A percentile compares a stretch with the other conserved stretches of the same genome.
Conservation (phyloP, 768 basidiomycete genomes). For the Pleurotus eryngii region DNA sequence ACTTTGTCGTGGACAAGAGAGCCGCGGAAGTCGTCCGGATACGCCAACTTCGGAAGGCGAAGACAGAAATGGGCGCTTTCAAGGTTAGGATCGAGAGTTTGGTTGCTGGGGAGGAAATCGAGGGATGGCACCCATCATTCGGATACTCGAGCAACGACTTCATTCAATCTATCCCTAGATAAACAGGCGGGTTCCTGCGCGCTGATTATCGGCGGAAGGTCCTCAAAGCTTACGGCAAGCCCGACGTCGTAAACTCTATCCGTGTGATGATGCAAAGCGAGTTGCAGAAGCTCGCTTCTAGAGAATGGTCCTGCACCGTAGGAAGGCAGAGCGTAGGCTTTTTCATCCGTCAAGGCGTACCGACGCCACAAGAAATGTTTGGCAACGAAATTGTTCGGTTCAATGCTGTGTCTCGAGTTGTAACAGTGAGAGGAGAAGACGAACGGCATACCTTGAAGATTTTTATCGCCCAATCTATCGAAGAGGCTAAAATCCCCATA, state of each 20-base stretch:
- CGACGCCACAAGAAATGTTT: conserved; percentile 46
- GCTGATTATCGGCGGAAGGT: conserved; percentile 41
- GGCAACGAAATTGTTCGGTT: conserved; percentile 54
- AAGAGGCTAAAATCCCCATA: conserved; percentile 10
- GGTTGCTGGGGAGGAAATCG: conserved; percentile 46
- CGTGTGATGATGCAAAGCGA: conserved; percentile 23
- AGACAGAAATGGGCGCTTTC: conserved; percentile 50
- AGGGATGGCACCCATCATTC: conserved; percentile 50
- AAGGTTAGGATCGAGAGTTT: conserved; percentile 61
- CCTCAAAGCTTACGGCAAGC: conserved; percentile 21
- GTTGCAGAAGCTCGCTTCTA: conserved; percentile 41
- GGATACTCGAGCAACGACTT: conserved; percentile 23
- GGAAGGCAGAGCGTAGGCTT: conserved; percentile 39
- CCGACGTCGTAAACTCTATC: conserved; percentile 8
- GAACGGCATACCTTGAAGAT: conserved; percentile 43
- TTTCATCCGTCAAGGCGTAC: conserved; percentile 49
- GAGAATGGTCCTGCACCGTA: conserved; percentile 38
- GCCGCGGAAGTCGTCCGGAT: conserved; percentile 14
- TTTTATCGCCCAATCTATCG: conserved; percentile 40
- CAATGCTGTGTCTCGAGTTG: conserved; percentile 29
- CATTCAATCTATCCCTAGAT: conserved; percentile 26
- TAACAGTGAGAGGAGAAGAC: conserved; percentile 56
- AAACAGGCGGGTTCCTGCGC: conserved; percentile 41
- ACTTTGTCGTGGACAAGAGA: not conserved
- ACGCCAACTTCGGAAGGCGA: conserved; percentile 32